Conservation (phyloP, 306 rosid genomes). For the Trifolium repens region DNA sequence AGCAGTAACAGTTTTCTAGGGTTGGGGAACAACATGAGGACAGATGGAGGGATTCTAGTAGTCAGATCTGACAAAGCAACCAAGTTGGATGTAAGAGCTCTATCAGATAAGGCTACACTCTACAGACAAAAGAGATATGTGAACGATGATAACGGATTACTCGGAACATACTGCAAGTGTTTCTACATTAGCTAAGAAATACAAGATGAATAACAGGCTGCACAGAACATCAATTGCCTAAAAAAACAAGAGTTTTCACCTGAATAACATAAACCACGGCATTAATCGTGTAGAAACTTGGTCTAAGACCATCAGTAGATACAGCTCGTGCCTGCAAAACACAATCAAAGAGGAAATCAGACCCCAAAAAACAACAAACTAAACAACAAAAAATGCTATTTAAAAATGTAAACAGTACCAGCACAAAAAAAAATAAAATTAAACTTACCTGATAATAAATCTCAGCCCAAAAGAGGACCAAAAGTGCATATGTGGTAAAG, state of each 20-base stretch:
- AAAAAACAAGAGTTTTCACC: conserved; percentile 61
- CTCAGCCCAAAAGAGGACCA: conserved; percentile 98
- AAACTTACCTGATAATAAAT: conserved; percentile 89
- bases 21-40: conserved; percentile 1
- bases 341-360: conserved; percentile 22
- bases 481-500: conserved; percentile 92
- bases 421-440: background rate
- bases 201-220: conserved; percentile 1
- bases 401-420: background rate
- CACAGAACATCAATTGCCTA: conserved; percentile 39
- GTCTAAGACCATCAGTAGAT: conserved; percentile 94
- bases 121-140: background rate
- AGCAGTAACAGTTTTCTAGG: conserved; percentile 1
- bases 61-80: conserved; percentile 33
- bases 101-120: conserved; percentile 7
- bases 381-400: background rate
- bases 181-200: background rate
- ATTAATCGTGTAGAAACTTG: conserved; percentile 80
- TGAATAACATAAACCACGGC: conserved; percentile 87
- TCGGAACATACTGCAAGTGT: background rate
- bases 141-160: background rate
- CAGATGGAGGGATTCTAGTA: conserved; percentile 11
- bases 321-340: conserved; percentile 87
- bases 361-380: background rate
- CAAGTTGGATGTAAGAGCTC: conserved; percentile 2